phyloP scores from a whole-genome alignment of 306 rosid species.

The Malus orientalis region DNA sequence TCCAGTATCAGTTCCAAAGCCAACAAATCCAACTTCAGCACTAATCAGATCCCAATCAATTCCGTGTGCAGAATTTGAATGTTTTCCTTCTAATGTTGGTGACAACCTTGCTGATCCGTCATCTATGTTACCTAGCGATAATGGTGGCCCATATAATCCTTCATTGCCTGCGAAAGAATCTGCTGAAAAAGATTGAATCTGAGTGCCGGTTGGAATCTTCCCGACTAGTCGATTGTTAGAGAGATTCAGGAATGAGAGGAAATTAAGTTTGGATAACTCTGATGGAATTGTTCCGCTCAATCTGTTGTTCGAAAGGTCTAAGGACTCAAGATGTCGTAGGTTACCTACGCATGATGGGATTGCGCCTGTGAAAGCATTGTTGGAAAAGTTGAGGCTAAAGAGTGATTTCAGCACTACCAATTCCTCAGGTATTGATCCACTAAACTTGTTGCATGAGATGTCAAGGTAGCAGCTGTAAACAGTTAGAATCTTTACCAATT shows the following conservation, averaged over 20 bases:
- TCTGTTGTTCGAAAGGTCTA: slow-evolving; percentile 20
- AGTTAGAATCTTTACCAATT: slow-evolving; percentile 23
- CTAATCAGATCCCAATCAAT: slow-evolving; percentile 4
- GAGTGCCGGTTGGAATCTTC: slow-evolving; percentile 2
- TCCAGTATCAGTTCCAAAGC: neutral
- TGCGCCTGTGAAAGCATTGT: slow-evolving; percentile 4
- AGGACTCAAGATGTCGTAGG: slow-evolving; percentile 14
- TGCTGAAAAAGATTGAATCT: slow-evolving; percentile 9
- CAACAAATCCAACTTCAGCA: slow-evolving; percentile 14
- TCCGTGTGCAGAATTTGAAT: neutral
- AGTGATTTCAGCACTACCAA: slow-evolving; percentile 9
- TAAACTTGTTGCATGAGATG: slow-evolving; percentile 18
- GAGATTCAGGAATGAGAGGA: slow-evolving; percentile 15
- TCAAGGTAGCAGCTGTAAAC: slow-evolving; percentile 32
- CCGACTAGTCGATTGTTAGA: slow-evolving; percentile 22
- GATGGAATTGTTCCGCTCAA: slow-evolving; percentile 11
- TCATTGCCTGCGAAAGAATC: slow-evolving; percentile 12
- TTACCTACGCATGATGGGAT: slow-evolving; percentile 22
- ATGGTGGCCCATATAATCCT: slow-evolving; percentile 20
- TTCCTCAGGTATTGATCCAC: slow-evolving; percentile 15
- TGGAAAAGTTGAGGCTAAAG: slow-evolving; percentile 19
- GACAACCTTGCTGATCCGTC: neutral
- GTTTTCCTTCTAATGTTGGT: neutral
- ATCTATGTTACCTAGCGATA: neutral
- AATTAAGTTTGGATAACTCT: slow-evolving; percentile 10